Evolutionary conservation across 2,329 filamentous ascomycete genomes (phyloP), one percentile per base, ranked within the genome.

Genomic region (Hypoxylon sp.): DNA sequence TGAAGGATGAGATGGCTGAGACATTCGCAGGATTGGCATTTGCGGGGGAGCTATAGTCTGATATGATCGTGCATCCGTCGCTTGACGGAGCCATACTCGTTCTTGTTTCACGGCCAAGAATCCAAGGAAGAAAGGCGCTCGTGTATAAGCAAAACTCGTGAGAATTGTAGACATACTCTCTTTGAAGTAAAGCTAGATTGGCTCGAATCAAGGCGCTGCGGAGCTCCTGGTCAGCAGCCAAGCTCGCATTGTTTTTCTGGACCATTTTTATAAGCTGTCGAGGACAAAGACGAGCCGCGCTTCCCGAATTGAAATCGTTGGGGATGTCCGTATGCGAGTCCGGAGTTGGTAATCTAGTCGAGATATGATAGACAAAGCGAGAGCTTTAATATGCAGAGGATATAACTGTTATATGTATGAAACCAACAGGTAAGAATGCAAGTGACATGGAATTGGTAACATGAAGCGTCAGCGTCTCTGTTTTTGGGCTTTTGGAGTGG

Each of bases 131-230:
- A 14, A 36, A 46, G 30, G 21, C 19, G 30, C 17, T n/a, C 4
- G 5, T 11, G n/a, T 28, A n/a, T 28, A 14, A 17, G 17, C 9
- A 34, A 11, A 25, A 10, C 2, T 23, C 28, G 17, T 30, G 28
- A 43, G n/a, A 4, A 48, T 6, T n/a, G 50, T 17, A 28, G 17
- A 80, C 84, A 72, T 76, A 86, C 83, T 83, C 77, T 48, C 80
- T 81, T 74, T 84, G 82, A 36, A 85, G 75, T 28, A 84, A 79
- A 28, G 82, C 83, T 66, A 86, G 81, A 68, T 84, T 82, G 65
- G 86, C 78, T 56, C 82, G 81, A 61, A 81, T 78, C 36, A 86
- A 73, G 38, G 81, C 77, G 36, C 77, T 73, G 67, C 82, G 80
- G 43, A 85, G 72, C 49, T 78, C 75, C 50, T 83, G 80, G 45